Percentiles rank a stretch among this genome's conserved stretches.
These are phyloP conservation scores for Entelexis paramagnoliae DNA, from an alignment of 1,139 yeast species.

Conservation along the genomic window DNA sequence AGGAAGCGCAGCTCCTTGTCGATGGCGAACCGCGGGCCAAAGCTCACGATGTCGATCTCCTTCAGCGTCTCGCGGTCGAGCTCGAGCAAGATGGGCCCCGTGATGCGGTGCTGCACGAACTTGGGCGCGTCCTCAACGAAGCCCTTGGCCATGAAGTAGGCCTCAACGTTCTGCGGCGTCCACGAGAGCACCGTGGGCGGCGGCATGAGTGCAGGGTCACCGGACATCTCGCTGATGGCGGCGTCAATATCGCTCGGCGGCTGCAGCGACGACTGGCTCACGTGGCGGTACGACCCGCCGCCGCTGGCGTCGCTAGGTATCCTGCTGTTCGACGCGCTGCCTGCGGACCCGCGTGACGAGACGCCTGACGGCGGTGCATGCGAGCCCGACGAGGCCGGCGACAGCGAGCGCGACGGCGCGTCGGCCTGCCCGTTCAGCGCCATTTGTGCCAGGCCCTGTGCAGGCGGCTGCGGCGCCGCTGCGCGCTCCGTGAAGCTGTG, in stretches of 20 bases:
- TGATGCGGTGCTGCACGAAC: conserved; percentile 77
- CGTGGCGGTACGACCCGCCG: conserved; percentile 6
- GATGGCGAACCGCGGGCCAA: conserved; percentile 90
- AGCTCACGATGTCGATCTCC: conserved; percentile 81
- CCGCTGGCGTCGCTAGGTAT: conserved; percentile 1
- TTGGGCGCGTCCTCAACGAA: conserved; percentile 67
- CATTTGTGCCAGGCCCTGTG: not conserved
- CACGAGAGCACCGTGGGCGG: conserved; percentile 37
- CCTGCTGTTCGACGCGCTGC: not conserved
- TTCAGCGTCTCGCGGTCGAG: conserved; percentile 77
- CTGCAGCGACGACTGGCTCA: conserved; percentile 36
- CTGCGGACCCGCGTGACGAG: not conserved
- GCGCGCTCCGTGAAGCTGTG: not conserved
- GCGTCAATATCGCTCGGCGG: conserved; percentile 64
- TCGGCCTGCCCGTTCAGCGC: not conserved
- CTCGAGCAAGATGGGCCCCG: conserved; percentile 76
- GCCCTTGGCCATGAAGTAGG: conserved; percentile 62
- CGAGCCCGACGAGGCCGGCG: not conserved
- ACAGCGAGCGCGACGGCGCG: not conserved
- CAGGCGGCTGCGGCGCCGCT: not conserved
- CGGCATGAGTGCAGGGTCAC: conserved; percentile 12
- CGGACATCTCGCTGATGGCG: conserved; percentile 58
- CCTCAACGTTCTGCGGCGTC: conserved; percentile 78
- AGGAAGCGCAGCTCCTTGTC: conserved; percentile 78
- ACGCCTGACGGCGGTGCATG: not conserved